Percentiles rank a stretch among this genome's conserved stretches.
Conservation (phyloP, 2,329 filamentous ascomycete genomes). For the Whalleya microplaca region DNA sequence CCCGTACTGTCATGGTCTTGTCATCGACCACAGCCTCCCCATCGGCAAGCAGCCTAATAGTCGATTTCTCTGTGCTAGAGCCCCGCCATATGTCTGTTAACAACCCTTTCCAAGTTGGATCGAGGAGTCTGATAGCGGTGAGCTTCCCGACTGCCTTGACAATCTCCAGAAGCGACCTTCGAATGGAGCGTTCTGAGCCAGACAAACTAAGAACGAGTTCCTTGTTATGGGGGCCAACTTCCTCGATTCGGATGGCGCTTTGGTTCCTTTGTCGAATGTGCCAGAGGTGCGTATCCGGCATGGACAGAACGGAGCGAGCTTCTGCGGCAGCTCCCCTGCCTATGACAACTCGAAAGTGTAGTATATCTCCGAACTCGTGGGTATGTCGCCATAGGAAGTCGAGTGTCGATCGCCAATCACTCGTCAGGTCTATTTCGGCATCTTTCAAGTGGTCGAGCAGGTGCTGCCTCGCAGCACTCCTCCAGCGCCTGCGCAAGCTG, state of each 20-base stretch:
- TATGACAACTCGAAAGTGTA: conserved; percentile 35
- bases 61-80: background rate
- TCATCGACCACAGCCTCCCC: conserved; percentile 20
- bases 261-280: conserved; percentile 31
- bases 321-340: conserved; percentile 28
- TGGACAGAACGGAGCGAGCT: conserved; percentile 26
- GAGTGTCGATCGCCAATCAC: conserved; percentile 27
- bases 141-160: conserved; percentile 29
- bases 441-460: conserved; percentile 18
- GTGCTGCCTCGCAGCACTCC: conserved; percentile 25
- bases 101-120: conserved; percentile 20
- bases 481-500: conserved; percentile 26
- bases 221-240: conserved; percentile 10
- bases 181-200: conserved; percentile 31
- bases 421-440: conserved; percentile 4
- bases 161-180: conserved; percentile 32
- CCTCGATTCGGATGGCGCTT: conserved; percentile 30
- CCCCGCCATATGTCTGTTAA: conserved; percentile 22
- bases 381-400: conserved; percentile 33
- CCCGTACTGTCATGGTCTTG: conserved; percentile 28
- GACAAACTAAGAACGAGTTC: conserved; percentile 31
- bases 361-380: conserved; percentile 23
- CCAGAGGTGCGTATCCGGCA: conserved; percentile 29
- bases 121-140: conserved; percentile 29
- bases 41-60: conserved; percentile 16